Evolutionary conservation across 148 eudicot species (phyloP).

Genomic region (Fagopyrum tataricum): DNA sequence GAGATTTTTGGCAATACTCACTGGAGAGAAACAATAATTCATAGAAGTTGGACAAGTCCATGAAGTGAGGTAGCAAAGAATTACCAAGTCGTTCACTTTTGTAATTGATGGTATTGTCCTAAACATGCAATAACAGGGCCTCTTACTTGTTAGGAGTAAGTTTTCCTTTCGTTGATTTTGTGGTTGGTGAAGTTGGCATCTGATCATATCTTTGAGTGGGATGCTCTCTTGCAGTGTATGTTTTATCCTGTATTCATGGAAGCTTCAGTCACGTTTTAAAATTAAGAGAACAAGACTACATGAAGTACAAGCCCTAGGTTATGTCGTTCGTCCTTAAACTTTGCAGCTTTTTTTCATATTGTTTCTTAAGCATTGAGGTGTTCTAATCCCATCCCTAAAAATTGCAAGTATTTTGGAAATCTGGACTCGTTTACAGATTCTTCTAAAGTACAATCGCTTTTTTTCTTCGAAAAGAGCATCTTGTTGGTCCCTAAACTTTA

Average conservation of each 20-base stretch:
- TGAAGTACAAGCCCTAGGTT: not conserved
- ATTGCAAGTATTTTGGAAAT: too few species aligned
- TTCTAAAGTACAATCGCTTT: too few species aligned
- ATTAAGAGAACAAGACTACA: not conserved
- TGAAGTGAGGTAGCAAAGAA: not conserved
- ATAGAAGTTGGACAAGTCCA: constrained; percentile 14
- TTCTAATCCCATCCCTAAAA: too few species aligned
- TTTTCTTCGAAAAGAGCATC: too few species aligned
- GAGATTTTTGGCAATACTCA: constrained; percentile 25
- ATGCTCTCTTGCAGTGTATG: constrained; percentile 27
- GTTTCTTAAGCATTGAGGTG: too few species aligned
- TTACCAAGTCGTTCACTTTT: not conserved
- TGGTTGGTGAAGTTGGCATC: constrained; percentile 20
- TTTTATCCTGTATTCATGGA: constrained; percentile 39
- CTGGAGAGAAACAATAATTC: constrained; percentile 24
- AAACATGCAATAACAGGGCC: constrained; percentile 9
- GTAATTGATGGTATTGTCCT: not conserved
- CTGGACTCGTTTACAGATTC: too few species aligned
- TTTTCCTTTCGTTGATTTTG: constrained; percentile 25
- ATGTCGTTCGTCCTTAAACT: too few species aligned
- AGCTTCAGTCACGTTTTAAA: not conserved
- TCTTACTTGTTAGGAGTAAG: constrained; percentile 39
- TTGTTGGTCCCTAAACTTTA: too few species aligned
- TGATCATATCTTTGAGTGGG: constrained; percentile 25
- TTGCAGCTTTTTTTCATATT: too few species aligned